Base-by-base conservation (phyloP, 2,329 filamentous ascomycete genomes). In the Aspergillus hiratsukae region DNA sequence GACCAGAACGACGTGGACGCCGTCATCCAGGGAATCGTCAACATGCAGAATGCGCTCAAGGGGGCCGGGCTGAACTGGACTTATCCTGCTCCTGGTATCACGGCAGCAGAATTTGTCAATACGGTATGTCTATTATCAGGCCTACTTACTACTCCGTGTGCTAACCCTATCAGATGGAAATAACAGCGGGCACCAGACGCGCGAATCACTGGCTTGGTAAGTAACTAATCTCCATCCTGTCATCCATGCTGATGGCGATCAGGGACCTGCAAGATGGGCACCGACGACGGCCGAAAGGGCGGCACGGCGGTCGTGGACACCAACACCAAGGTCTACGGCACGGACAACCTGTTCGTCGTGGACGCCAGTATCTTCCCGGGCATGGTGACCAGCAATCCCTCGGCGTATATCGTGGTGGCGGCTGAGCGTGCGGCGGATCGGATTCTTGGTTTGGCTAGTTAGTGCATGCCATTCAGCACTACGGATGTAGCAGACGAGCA, bases 181-280 rank as follows among this genome's bases (percentile, higher is more conserved):
- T 54, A 6, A 54, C 43, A 8, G 37, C 52, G 7, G 25, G 48
- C 23, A 43, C 48, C 3, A 52, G 52, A 14, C 52, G 52, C 4
- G 52, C 52, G 3, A 57, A 57, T n/a, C 55, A 54, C 43, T 57
- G 52, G 55, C 54, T 57, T 53, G 62, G 61, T 51, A 55, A 23
- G 49, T 46, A 2, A 28, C 21, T 17, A 5, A 11, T 6, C 17
- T 8, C 29, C 10, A n/a, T 27, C 19, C 48, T 9, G 1, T 28
- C 4, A 14, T 5, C 5, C 10, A 17, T n/a, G 54, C 55, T 57
- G 41, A 57, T 55, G 40, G 21, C 1, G 51, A 53, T 3, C 50
- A 25, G 54, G 57, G 27, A 60, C 60, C 1, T 59, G 59, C 28
- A 64, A 64, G 29, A 54, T 64, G 48, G 62, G 62, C 46, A 53